Percentiles rank a stretch among this genome's conserved stretches.
Conservation (phyloP, 768 basidiomycete genomes). For the Phanerodontia chrysosporium region DNA sequence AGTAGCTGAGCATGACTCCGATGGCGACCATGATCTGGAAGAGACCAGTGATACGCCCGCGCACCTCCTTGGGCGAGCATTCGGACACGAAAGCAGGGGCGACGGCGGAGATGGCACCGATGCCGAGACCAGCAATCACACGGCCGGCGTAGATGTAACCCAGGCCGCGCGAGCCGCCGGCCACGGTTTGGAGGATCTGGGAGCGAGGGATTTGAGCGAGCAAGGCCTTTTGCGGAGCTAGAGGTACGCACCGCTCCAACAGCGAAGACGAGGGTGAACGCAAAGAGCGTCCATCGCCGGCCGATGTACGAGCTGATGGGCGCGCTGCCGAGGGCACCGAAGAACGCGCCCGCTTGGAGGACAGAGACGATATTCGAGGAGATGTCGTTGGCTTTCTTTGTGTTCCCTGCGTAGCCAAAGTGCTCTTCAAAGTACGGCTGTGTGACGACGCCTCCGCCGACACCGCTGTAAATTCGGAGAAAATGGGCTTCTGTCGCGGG, state of each 20-base stretch:
- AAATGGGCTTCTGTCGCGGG: no score
- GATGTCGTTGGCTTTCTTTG: constrained; percentile 42
- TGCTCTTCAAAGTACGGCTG: constrained; percentile 55
- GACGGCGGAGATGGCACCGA: constrained; percentile 80
- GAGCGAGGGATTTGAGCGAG: constrained; percentile 7
- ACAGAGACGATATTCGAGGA: constrained; percentile 85
- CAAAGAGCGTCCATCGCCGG: constrained; percentile 57
- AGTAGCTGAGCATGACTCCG: constrained; percentile 84
- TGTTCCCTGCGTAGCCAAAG: constrained; percentile 52
- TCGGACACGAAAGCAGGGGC: constrained; percentile 86
- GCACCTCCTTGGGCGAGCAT: constrained; percentile 81
- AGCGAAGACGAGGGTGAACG: constrained; percentile 58
- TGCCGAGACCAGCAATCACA: constrained; percentile 74
- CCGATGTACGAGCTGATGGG: constrained; percentile 68
- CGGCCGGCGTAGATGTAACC: constrained; percentile 77
- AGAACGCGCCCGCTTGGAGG: constrained; percentile 84
- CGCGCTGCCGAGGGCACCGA: constrained; percentile 74
- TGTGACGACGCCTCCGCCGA: constrained; percentile 66
- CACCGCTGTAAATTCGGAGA: constrained; percentile 52
- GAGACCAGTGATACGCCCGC: constrained; percentile 79
- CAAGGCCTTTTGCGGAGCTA: not conserved
- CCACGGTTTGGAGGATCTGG: constrained; percentile 69
- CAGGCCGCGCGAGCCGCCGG: constrained; percentile 52
- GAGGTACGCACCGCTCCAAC: constrained; percentile 59
- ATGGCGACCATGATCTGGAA: constrained; percentile 87